These are phyloP conservation scores for Yamadazyma trypodendri DNA, from an alignment of 1,139 yeast genomes.

Conservation along the genomic window DNA sequence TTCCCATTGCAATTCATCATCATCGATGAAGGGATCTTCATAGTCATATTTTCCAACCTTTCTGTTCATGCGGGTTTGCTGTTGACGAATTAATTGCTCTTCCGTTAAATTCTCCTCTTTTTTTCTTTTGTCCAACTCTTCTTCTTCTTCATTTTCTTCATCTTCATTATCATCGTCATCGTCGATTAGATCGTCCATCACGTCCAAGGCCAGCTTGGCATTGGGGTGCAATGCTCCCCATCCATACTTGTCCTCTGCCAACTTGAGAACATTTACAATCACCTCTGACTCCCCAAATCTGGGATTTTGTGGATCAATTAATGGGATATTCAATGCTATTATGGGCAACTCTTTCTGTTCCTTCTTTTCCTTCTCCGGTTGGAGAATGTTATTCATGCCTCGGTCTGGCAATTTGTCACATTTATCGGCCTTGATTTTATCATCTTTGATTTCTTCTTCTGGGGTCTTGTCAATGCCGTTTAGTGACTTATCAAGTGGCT, in stretches of 20 bases:
- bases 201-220: constrained; percentile 57
- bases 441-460: constrained; percentile 13
- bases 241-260: constrained; percentile 87
- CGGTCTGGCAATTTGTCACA: neutral
- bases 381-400: constrained; percentile 6
- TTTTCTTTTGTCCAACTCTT: constrained; percentile 25
- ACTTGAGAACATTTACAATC: constrained; percentile 70
- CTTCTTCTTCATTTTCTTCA: constrained; percentile 28
- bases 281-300: constrained; percentile 69
- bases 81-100: constrained; percentile 47
- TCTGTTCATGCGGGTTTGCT: constrained; percentile 53
- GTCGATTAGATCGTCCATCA: constrained; percentile 61
- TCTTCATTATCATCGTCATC: constrained; percentile 61
- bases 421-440: constrained; percentile 12
- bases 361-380: constrained; percentile 21
- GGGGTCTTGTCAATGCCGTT: constrained; percentile 9
- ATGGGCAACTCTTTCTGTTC: constrained; percentile 37
- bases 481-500: constrained; percentile 6
- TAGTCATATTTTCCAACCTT: constrained; percentile 87
- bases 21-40: constrained; percentile 96
- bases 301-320: constrained; percentile 48
- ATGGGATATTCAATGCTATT: constrained; percentile 60
- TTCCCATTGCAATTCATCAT: constrained; percentile 87
- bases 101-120: constrained; percentile 43
- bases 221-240: constrained; percentile 72